These are phyloP conservation scores for Blastocystis sp. DNA, from an alignment of 352 stramenopile genomes.

Conservation along the genomic window DNA sequence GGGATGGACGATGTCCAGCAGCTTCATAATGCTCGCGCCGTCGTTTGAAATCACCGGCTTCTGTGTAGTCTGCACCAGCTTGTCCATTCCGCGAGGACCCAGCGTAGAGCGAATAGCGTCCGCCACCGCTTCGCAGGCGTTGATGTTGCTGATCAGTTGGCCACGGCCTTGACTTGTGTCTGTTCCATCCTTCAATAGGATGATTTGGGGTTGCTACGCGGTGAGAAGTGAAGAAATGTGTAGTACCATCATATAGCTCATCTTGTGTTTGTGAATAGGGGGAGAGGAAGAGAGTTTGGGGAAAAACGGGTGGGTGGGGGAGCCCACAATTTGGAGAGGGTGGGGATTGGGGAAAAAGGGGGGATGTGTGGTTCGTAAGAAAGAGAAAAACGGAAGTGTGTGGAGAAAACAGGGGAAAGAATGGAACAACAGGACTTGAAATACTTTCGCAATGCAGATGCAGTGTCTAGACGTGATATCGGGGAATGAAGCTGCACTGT, in stretches of 20 bases:
- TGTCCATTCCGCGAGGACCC: conserved; percentile 95
- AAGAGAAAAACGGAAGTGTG: too few relatives aligned
- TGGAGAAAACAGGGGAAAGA: too few relatives aligned
- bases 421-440: too few relatives aligned
- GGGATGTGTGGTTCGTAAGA: too few relatives aligned
- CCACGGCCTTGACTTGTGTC: conserved; percentile 94
- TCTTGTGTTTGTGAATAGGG: neutral
- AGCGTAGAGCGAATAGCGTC: conserved; percentile 93
- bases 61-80: conserved; percentile 87
- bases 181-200: conserved; percentile 95
- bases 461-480: too few relatives aligned
- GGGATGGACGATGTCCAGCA: conserved; percentile 95
- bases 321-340: too few relatives aligned
- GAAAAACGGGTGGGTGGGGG: neutral
- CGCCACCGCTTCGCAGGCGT: conserved; percentile 90
- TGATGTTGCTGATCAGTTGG: conserved; percentile 91
- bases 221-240: too few relatives aligned
- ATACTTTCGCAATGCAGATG: too few relatives aligned
- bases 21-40: conserved; percentile 95
- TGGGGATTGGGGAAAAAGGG: too few relatives aligned
- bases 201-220: conserved; percentile 87
- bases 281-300: neutral
- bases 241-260: conserved; percentile 23
- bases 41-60: conserved; percentile 96
- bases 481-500: too few relatives aligned